Conservation (phyloP, 805 yeast genomes). For the Isabelozyma rhagii region DNA sequence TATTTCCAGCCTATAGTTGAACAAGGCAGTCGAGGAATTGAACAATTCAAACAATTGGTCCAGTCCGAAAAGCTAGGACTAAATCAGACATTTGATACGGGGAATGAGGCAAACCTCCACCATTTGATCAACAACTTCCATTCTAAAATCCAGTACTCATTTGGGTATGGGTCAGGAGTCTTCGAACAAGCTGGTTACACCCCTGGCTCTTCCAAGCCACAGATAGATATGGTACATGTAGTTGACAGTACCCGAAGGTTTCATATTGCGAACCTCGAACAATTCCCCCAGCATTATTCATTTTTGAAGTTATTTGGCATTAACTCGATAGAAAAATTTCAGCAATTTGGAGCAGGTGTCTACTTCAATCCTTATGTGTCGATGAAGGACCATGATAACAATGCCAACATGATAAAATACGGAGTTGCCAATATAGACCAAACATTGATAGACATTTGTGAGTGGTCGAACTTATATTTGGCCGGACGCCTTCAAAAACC, state of each 20-base stretch:
- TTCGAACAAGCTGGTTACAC: slow-evolving; percentile 60
- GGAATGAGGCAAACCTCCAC: slow-evolving; percentile 41
- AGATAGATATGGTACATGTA: slow-evolving; percentile 81
- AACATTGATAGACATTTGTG: slow-evolving; percentile 64
- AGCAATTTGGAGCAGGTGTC: slow-evolving; percentile 80
- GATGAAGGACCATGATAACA: slow-evolving; percentile 44
- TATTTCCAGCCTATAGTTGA: slow-evolving; percentile 13
- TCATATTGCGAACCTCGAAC: slow-evolving; percentile 69
- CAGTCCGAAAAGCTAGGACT: slow-evolving; percentile 54
- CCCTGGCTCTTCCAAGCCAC: slow-evolving; percentile 43
- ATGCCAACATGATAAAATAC: slow-evolving; percentile 58
- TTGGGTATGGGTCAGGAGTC: slow-evolving; percentile 96
- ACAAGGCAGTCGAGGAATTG: slow-evolving; percentile 21
- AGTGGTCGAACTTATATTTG: slow-evolving; percentile 82
- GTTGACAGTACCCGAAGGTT: slow-evolving; percentile 73
- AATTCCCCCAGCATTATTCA: slow-evolving; percentile 77
- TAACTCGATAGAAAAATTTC: slow-evolving; percentile 52
- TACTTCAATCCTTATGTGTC: slow-evolving; percentile 89
- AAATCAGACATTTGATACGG: slow-evolving; percentile 52
- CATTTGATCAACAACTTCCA: slow-evolving; percentile 54
- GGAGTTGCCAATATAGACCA: slow-evolving; percentile 73
- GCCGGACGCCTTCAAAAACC: slow-evolving; percentile 97
- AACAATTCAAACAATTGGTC: slow-evolving; percentile 9
- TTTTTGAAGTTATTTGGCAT: slow-evolving; percentile 59
- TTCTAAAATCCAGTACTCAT: slow-evolving; percentile 74